Base-by-base conservation (phyloP, 805 yeast genomes). In the Lipomyces oligophaga region DNA sequence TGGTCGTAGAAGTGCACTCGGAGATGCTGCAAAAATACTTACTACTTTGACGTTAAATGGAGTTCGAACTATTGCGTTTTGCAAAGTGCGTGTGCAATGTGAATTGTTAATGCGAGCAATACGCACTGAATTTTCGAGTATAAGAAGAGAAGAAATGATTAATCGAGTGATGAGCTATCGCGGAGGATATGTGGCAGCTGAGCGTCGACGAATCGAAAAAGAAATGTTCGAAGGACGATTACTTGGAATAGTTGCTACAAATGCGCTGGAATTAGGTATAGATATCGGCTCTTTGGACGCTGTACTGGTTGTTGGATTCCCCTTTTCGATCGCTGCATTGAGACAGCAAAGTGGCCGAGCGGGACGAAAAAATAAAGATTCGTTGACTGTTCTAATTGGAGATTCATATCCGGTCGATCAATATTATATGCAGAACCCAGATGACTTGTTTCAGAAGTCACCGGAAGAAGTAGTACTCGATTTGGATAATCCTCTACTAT, bases 301-400 rank as follows among this genome's bases (percentile, higher is more conserved):
- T 0, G 97, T 89, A 0, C 67, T 93, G 2, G 79, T 88, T 68
- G 86, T 95, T 60, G 97, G 97, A 0, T 93, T 93, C 54, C 99
- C 99, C 0, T 69, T 79, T 18, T 84, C 95, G 43, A 74, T 88
- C 49, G 81, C 94, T 40, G 87, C 87, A 52, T 77, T 93, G 61
- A 86, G 89, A 58, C 99, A 93, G 66, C 98, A 93, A 61, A 83
- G 93, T 69, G 99, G 99, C 30, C 75, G 99, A 60, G 97, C 96
- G 0, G 99, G 99, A 15, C 74, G 99, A 63, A 79, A 96, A 55
- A 78, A 76, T 42, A 76, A 77, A 43, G 97, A 93, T 38, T 86
- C 96, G 3, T 66, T 93, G 60, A 90, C 96, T 0, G 68, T 93
- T 3, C 79, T 84, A 43, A 85, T 93, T 10, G 93, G 89, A 1